These are phyloP conservation scores for Leptographium radiaticola DNA, from an alignment of 2,329 filamentous ascomycete genomes.

Conservation along the genomic window DNA sequence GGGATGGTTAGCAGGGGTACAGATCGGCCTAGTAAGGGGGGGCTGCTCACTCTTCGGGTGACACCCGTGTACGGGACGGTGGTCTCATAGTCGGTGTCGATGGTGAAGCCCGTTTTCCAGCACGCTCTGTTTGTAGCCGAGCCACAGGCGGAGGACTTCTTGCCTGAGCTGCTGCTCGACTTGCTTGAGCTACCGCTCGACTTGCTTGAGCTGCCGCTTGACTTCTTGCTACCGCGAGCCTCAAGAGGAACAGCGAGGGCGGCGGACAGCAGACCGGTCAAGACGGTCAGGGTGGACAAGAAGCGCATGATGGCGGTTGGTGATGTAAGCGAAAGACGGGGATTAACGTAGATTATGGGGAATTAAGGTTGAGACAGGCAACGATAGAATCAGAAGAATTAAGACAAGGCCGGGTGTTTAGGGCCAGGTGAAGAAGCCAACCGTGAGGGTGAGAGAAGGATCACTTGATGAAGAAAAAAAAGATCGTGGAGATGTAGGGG, in stretches of 20 bases:
- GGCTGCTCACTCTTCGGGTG: neutral
- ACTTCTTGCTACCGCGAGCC: neutral
- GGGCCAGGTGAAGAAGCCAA: neutral
- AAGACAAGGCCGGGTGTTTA: neutral
- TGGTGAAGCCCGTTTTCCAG: slow-evolving; percentile 1
- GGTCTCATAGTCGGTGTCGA: slow-evolving; percentile 12
- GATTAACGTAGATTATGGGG: neutral
- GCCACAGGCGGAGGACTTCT: neutral
- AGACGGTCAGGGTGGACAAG: slow-evolving; percentile 4
- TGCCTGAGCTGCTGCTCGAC: no score
- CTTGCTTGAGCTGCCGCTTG: no score
- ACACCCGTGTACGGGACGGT: slow-evolving; percentile 7
- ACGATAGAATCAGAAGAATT: neutral
- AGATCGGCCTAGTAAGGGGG: neutral
- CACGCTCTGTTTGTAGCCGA: neutral
- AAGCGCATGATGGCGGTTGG: slow-evolving; percentile 1
- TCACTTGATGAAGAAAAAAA: neutral
- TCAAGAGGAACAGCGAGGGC: neutral
- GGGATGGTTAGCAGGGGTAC: neutral
- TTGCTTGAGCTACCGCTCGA: no score
- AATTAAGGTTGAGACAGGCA: neutral
- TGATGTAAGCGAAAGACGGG: neutral
- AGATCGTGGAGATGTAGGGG: neutral
- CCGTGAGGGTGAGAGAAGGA: neutral
- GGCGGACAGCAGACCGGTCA: slow-evolving; percentile 5